Conservation (phyloP, 768 basidiomycete genomes). For the Suillus clintonianus region DNA sequence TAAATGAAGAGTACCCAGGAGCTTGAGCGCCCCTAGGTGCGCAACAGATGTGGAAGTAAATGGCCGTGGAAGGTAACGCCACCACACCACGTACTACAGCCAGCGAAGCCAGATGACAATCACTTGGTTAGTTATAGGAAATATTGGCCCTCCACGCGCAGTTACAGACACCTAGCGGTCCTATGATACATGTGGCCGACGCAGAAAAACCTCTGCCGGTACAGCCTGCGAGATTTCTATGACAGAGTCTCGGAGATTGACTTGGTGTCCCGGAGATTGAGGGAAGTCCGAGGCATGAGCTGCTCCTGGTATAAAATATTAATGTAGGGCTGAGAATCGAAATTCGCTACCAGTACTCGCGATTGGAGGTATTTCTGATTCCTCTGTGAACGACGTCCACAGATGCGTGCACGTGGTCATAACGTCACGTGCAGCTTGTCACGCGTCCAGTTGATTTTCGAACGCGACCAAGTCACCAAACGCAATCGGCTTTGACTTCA, state of each 20-base stretch:
- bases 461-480: conserved; percentile 13
- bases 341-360: no score
- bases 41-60: neutral
- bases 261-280: neutral
- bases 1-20: neutral
- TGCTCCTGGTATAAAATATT: neutral
- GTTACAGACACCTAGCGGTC: neutral
- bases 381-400: no score
- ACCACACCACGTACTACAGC: neutral
- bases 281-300: neutral
- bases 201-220: neutral
- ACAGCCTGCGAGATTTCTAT: neutral
- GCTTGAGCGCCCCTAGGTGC: neutral
- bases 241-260: neutral
- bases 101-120: neutral
- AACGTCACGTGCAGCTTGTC: conserved; percentile 25
- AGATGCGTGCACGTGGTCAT: neutral
- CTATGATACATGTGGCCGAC: neutral
- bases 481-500: neutral
- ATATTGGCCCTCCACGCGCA: neutral
- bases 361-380: no score
- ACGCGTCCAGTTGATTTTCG: conserved; percentile 30
- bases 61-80: neutral
- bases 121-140: neutral
- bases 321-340: no score